A percentile compares a stretch with the other conserved stretches of the same genome.
These are phyloP conservation scores for Cladosporium sp. DNA, from an alignment of 2,329 filamentous ascomycete genomes.

Conservation along the genomic window DNA sequence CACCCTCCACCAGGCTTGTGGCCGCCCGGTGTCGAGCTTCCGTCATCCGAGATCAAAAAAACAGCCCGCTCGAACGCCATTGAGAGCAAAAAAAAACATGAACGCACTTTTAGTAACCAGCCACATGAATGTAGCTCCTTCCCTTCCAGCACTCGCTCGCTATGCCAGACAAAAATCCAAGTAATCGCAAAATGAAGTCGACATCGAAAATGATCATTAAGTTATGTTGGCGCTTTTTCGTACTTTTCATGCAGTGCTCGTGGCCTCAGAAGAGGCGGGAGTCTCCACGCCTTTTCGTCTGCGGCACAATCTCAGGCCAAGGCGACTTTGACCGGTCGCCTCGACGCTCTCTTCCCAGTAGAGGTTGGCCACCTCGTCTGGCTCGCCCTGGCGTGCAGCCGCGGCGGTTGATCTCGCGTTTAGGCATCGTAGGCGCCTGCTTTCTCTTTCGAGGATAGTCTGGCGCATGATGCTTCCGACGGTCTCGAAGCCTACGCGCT, in stretches of 20 bases:
- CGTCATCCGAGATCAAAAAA: background rate
- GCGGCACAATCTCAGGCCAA: conserved; percentile 39
- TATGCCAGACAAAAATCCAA: conserved; percentile 24
- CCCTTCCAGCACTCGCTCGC: conserved; percentile 24
- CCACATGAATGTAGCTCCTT: conserved; percentile 5
- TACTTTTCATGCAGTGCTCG: conserved; percentile 22
- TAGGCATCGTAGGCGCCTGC: conserved; percentile 33
- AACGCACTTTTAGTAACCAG: background rate
- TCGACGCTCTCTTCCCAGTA: conserved; percentile 41
- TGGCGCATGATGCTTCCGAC: conserved; percentile 44
- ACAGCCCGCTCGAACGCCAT: conserved; percentile 15
- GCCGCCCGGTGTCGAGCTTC: background rate
- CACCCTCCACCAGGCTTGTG: too few relatives aligned
- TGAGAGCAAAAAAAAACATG: background rate
- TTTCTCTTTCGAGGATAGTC: conserved; percentile 47
- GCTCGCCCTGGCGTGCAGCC: conserved; percentile 1
- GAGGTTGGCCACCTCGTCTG: conserved; percentile 28
- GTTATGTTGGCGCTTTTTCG: background rate
- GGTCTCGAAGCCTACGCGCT: conserved; percentile 28
- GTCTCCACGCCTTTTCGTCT: conserved; percentile 34
- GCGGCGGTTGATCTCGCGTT: conserved; percentile 17
- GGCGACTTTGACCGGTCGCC: conserved; percentile 37
- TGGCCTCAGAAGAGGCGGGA: conserved; percentile 26
- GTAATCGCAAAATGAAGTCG: conserved; percentile 20
- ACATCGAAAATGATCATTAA: conserved; percentile 9